Evolutionary conservation across 1,284 basidiomycete genomes (phyloP), one percentile per base, ranked within the genome.

Genomic region (Grifola frondosa): DNA sequence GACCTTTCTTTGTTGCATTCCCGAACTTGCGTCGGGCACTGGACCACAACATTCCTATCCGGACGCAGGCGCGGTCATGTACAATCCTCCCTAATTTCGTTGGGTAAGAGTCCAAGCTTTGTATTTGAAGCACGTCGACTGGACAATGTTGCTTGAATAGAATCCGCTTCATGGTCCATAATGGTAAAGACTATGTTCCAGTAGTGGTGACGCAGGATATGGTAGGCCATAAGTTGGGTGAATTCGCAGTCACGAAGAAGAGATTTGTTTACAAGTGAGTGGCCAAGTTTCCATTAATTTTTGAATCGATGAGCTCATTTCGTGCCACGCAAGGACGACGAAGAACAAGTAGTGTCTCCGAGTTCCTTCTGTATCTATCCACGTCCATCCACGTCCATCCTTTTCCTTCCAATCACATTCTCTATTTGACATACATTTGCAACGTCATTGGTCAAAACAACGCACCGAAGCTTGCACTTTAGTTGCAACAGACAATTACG

Each of bases 201-300:
- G 84, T 99, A 25, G 70, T 77, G 25, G 77, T 99, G 46, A 93
- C 91, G 11, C 92, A 96, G 65, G 95, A 98, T 64, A 98, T 98
- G 95, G 92, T 99, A 3, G 96, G 96, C 0, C 94, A 98, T 66
- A 98, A 99, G 67, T 69, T 99, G 42, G 96, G 96, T 39, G 95
- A 98, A 72, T 98, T 98, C 67, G 76, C 93, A 15, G 78, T 86
- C 48, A 97, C 94, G 30, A 83, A 90, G 67, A 88, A 87, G 63
- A 75, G 77, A 42, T 88, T 89, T 62, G 75, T 71, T n/a, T 88
- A 79, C 66, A 87, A 77, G 87, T 87, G 60, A 57, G 84, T 77
- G 22, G 16, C 32, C 23, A 16, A 26, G 2, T 15, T 11, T 13
- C 17, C 9, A 6, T 19, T n/a, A n/a, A 1, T 5, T 3, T 22